Evolutionary conservation across 495 filamentous ascomycete species (phyloP).

Genomic region (Talaromyces wortmannii): DNA sequence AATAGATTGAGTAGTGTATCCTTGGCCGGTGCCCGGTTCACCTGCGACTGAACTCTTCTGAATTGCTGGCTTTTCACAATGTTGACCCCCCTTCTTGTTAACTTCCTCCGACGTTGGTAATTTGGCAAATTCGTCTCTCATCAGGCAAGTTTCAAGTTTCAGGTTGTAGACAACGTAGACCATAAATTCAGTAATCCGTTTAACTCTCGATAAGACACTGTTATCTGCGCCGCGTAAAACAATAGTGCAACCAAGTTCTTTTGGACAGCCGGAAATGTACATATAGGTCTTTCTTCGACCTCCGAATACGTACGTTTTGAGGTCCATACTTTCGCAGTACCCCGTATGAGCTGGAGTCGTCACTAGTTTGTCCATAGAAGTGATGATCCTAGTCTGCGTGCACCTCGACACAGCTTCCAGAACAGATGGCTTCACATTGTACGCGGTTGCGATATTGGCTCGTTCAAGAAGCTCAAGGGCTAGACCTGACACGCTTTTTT

Average conservation of each 20-base stretch:
- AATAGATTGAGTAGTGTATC: slow-evolving; percentile 3
- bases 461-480: slow-evolving; percentile 82
- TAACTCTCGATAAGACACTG: slow-evolving; percentile 65
- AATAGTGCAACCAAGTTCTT: slow-evolving; percentile 92
- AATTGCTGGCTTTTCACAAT: not conserved
- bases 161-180: slow-evolving; percentile 97
- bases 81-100: slow-evolving; percentile 4
- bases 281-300: slow-evolving; percentile 89
- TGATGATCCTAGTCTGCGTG: slow-evolving; percentile 83
- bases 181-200: slow-evolving; percentile 97
- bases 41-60: not conserved
- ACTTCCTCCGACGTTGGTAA: slow-evolving; percentile 58
- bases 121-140: slow-evolving; percentile 91
- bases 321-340: slow-evolving; percentile 77
- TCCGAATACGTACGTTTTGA: slow-evolving; percentile 86
- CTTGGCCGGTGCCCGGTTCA: not conserved
- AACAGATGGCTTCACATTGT: slow-evolving; percentile 94
- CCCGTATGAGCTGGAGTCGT: slow-evolving; percentile 74
- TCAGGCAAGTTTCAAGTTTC: slow-evolving; percentile 89
- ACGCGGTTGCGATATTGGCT: slow-evolving; percentile 83
- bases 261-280: slow-evolving; percentile 87
- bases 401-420: slow-evolving; percentile 91
- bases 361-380: slow-evolving; percentile 90
- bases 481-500: slow-evolving; percentile 84
- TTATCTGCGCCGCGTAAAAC: slow-evolving; percentile 79